These are phyloP conservation scores for Russula sp. DNA, from an alignment of 768 basidiomycete genomes.

Conservation along the genomic window DNA sequence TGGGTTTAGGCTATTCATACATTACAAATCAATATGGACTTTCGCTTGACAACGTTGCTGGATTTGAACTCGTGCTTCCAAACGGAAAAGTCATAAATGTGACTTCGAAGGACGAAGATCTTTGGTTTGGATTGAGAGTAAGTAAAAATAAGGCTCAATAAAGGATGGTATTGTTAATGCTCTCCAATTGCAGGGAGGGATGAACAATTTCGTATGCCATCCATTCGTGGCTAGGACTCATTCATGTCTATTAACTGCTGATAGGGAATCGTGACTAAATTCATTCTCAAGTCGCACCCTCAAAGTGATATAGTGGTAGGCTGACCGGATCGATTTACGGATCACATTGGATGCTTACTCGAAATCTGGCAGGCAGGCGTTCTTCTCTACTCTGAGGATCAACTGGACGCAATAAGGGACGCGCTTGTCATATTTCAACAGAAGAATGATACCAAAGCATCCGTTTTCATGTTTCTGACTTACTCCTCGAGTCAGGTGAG, in stretches of 20 bases:
- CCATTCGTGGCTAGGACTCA: neutral
- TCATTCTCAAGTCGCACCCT: slow-evolving; percentile 29
- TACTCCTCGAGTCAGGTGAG: slow-evolving; percentile 11
- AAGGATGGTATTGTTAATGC: neutral
- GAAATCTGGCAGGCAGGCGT: neutral
- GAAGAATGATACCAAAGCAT: slow-evolving; percentile 12
- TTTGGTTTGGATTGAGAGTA: slow-evolving; percentile 21
- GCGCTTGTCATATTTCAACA: slow-evolving; percentile 6
- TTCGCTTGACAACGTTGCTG: slow-evolving; percentile 37
- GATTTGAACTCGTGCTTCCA: slow-evolving; percentile 34
- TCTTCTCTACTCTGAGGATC: neutral
- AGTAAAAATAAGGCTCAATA: neutral
- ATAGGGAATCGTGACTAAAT: slow-evolving; percentile 21
- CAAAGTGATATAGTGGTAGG: slow-evolving; percentile 33
- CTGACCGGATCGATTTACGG: neutral
- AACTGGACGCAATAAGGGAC: neutral
- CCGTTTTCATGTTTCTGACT: too few species aligned
- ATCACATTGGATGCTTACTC: neutral
- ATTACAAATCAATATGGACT: slow-evolving; percentile 37
- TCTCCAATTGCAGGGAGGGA: slow-evolving; percentile 12
- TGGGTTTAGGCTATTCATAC: slow-evolving; percentile 38
- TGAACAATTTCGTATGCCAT: slow-evolving; percentile 20
- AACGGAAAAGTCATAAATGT: slow-evolving; percentile 28
- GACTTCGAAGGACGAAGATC: slow-evolving; percentile 4
- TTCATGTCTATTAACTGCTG: neutral